A percentile compares a stretch with the other conserved stretches of the same genome.
These are phyloP conservation scores for Lachancea fermentati DNA, from an alignment of 805 yeast genomes.

Conservation along the genomic window DNA sequence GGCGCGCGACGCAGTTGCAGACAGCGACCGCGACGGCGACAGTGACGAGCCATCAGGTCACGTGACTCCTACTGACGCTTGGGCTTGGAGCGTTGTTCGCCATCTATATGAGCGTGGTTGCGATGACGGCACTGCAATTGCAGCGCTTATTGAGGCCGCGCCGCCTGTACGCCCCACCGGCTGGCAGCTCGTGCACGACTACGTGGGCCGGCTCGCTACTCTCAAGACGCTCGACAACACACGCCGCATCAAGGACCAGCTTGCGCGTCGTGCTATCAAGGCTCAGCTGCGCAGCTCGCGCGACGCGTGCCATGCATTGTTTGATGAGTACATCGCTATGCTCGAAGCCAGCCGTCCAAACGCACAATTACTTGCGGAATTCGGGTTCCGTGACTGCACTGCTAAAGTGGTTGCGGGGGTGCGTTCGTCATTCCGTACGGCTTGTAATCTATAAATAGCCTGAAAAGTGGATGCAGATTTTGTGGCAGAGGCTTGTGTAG, in stretches of 20 bases:
- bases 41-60: too few species aligned
- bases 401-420: not conserved
- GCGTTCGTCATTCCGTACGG: not conserved
- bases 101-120: slow-evolving; percentile 21
- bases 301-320: slow-evolving; percentile 20
- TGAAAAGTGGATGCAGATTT: not conserved
- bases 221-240: slow-evolving; percentile 26
- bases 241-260: slow-evolving; percentile 23
- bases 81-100: slow-evolving; percentile 20
- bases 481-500: too few species aligned
- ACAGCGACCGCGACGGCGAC: too few species aligned
- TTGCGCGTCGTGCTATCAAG: slow-evolving; percentile 17
- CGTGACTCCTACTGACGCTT: slow-evolving; percentile 13
- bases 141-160: not conserved
- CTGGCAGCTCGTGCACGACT: slow-evolving; percentile 24
- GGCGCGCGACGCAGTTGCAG: not conserved
- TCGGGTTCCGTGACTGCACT: not conserved
- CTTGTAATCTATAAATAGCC: not conserved
- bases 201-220: slow-evolving; percentile 20
- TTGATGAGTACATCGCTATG: not conserved
- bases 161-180: slow-evolving; percentile 2
- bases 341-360: not conserved
- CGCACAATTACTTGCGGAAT: not conserved
- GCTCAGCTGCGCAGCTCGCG: slow-evolving; percentile 15
- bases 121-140: not conserved